Evolutionary conservation across 257 asterid species (phyloP).

Genomic region (Parsonsia alboflavescens): DNA sequence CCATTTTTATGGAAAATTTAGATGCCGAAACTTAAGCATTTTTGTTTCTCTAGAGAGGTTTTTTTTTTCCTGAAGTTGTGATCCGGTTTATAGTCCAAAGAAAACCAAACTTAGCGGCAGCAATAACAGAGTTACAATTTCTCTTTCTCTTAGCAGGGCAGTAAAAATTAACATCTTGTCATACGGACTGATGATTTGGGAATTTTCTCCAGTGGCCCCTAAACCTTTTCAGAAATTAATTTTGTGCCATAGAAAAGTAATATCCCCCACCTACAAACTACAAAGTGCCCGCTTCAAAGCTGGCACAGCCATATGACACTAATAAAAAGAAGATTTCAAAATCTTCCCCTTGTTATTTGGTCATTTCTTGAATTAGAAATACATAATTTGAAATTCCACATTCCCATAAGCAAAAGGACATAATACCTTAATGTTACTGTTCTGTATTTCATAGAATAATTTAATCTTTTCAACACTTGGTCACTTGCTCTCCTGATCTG

Average conservation of each 20-base stretch:
- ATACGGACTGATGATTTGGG: no score
- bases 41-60: no score
- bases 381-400: background rate
- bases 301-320: background rate
- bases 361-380: background rate
- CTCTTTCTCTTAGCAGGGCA: background rate
- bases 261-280: background rate
- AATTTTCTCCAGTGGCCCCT: constrained; percentile 1
- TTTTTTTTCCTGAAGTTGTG: no score
- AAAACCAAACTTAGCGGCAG: background rate
- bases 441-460: background rate
- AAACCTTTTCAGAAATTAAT: background rate
- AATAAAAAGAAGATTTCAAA: background rate
- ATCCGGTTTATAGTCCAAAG: no score
- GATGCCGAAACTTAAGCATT: background rate
- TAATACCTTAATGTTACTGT: background rate
- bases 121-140: background rate
- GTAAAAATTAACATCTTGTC: background rate
- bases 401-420: background rate
- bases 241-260: constrained; percentile 1
- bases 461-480: background rate
- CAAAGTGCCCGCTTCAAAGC: constrained; percentile 7
- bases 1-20: background rate
- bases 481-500: background rate
- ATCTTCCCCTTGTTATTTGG: background rate